Conservation (phyloP, 2,329 filamentous ascomycete species). For the Phyllosticta citriasiana region DNA sequence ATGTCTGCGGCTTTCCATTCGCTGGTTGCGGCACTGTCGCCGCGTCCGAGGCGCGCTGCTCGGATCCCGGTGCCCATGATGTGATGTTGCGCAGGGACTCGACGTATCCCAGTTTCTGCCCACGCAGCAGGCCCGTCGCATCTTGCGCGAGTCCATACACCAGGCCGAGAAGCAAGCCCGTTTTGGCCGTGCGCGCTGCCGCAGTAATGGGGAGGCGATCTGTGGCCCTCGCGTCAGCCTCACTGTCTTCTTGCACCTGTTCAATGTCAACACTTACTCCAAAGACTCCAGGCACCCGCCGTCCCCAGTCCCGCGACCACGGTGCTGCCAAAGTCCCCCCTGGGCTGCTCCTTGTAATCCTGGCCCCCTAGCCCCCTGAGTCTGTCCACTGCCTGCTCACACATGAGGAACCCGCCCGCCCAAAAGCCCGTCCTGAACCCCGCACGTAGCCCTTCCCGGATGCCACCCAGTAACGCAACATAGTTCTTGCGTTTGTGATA, state of each 20-base stretch:
- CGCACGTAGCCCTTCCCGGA: slow-evolving; percentile 70
- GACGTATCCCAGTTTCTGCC: slow-evolving; percentile 65
- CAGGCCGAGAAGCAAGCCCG: slow-evolving; percentile 69
- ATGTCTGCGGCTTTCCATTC: neutral
- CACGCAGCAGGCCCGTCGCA: slow-evolving; percentile 55
- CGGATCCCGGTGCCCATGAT: neutral
- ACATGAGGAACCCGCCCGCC: slow-evolving; percentile 64
- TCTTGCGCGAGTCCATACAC: slow-evolving; percentile 78
- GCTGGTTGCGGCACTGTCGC: neutral
- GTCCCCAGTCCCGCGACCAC: slow-evolving; percentile 74
- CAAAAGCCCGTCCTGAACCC: slow-evolving; percentile 61
- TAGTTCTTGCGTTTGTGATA: slow-evolving; percentile 99
- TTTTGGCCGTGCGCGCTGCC: slow-evolving; percentile 55
- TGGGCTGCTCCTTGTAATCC: slow-evolving; percentile 26
- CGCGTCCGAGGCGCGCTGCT: too few relatives aligned
- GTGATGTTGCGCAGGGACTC: slow-evolving; percentile 38
- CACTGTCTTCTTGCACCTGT: slow-evolving; percentile 8
- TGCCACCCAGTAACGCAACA: slow-evolving; percentile 64
- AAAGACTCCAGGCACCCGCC: slow-evolving; percentile 76
- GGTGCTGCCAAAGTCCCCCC: slow-evolving; percentile 65
- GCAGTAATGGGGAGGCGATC: slow-evolving; percentile 67
- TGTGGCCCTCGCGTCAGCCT: slow-evolving; percentile 26
- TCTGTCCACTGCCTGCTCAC: slow-evolving; percentile 78
- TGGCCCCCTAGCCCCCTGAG: slow-evolving; percentile 31
- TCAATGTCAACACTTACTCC: slow-evolving; percentile 50